phyloP scores from a whole-genome alignment of 2,329 filamentous ascomycete species.

The Trichophyton verrucosum region DNA sequence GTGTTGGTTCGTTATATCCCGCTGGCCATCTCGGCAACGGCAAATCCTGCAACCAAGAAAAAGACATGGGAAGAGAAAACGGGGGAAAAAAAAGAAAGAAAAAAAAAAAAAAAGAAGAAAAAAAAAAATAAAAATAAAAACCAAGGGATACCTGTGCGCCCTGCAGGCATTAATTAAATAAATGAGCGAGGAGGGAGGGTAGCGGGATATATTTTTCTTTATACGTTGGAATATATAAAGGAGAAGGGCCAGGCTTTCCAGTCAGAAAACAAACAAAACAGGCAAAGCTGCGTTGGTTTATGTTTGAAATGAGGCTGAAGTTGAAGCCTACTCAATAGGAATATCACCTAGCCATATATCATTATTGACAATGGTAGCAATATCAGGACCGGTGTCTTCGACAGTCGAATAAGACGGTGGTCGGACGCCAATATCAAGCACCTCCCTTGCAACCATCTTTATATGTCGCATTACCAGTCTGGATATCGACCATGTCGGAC shows the following conservation, averaged over 20 bases:
- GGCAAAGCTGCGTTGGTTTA: neutral
- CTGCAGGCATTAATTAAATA: neutral
- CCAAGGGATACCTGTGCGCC: neutral
- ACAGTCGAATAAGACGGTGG: slow-evolving; percentile 3
- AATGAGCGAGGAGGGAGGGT: neutral
- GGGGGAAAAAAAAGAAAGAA: too few species aligned
- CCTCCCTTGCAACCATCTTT: slow-evolving; percentile 64
- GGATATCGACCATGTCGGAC: slow-evolving; percentile 60
- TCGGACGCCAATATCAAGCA: slow-evolving; percentile 38
- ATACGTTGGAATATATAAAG: neutral
- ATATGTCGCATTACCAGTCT: slow-evolving; percentile 59
- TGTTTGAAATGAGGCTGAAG: neutral
- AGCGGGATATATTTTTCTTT: neutral
- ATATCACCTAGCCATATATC: slow-evolving; percentile 15
- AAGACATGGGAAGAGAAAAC: neutral
- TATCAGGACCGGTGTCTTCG: slow-evolving; percentile 12
- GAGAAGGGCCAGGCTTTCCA: neutral
- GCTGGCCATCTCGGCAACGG: neutral
- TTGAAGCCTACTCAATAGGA: slow-evolving; percentile 8
- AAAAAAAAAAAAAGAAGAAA: neutral
- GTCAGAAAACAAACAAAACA: too few species aligned
- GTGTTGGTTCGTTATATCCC: neutral
- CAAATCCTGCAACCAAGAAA: neutral
- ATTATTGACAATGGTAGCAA: slow-evolving; percentile 12
- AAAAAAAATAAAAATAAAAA: neutral